These are phyloP conservation scores for Cardamine occulta DNA, from an alignment of 345 rosid species.

Conservation along the genomic window DNA sequence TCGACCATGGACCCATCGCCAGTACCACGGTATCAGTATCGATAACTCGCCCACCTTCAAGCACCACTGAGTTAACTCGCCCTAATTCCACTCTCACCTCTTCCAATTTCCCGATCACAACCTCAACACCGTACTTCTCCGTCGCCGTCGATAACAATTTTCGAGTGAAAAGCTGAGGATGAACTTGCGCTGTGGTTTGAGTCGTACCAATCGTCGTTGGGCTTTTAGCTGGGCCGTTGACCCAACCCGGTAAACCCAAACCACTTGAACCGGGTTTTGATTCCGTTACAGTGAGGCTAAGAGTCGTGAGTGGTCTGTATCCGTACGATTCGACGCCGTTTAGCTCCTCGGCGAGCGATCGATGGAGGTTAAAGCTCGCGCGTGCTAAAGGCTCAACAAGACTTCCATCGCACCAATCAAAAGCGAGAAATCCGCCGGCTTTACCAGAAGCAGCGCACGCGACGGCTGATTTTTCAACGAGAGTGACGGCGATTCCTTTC, in stretches of 20 bases:
- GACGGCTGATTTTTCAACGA: conserved; percentile 73
- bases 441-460: conserved; percentile 94
- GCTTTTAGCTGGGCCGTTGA: conserved; percentile 61
- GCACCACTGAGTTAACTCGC: conserved; percentile 57
- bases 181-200: conserved; percentile 79
- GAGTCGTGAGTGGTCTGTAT: conserved; percentile 68
- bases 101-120: conserved; percentile 71
- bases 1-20: conserved; percentile 88
- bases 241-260: conserved; percentile 62
- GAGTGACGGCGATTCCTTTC: conserved; percentile 68
- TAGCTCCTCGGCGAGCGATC: conserved; percentile 72
- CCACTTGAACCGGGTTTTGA: conserved; percentile 36
- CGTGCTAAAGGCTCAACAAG: conserved; percentile 67
- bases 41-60: conserved; percentile 64
- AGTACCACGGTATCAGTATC: conserved; percentile 72
- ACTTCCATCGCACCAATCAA: conserved; percentile 88
- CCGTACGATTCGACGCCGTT: conserved; percentile 74
- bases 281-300: conserved; percentile 68
- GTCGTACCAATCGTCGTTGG: conserved; percentile 64
- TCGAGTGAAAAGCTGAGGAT: conserved; percentile 76
- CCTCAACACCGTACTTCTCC: conserved; percentile 64
- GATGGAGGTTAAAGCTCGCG: conserved; percentile 85
- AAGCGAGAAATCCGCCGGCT: conserved; percentile 90
- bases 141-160: conserved; percentile 59
- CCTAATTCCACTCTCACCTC: conserved; percentile 55